Evolutionary conservation across 805 yeast genomes (phyloP).

Genomic region (Lachancea dasiensis): DNA sequence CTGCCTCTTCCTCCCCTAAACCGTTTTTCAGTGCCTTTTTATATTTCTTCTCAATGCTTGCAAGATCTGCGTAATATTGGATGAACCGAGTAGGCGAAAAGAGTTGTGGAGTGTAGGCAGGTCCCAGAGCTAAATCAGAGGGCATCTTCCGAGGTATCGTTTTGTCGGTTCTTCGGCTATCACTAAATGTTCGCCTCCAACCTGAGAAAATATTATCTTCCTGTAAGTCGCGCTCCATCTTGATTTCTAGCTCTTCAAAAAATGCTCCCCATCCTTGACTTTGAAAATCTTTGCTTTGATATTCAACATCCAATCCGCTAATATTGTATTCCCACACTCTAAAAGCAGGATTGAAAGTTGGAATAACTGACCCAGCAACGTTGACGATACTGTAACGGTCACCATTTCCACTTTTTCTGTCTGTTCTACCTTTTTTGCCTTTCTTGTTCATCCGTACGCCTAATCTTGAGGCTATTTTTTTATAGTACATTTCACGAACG

Average conservation of each 20-base stretch:
- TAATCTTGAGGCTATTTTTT: conserved; percentile 37
- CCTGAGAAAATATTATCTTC: background rate
- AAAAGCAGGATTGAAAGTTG: conserved; percentile 79
- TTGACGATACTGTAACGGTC: conserved; percentile 67
- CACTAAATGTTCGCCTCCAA: background rate
- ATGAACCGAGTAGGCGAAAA: conserved; percentile 69
- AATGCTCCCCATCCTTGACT: conserved; percentile 54
- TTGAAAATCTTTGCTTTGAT: conserved; percentile 4
- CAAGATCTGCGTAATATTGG: conserved; percentile 68
- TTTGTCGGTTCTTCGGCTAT: conserved; percentile 40
- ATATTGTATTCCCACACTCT: conserved; percentile 84
- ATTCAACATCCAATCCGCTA: conserved; percentile 41
- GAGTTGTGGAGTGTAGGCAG: conserved; percentile 65
- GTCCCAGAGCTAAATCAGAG: conserved; percentile 50
- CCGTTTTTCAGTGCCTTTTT: conserved; percentile 48
- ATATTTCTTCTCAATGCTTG: conserved; percentile 38
- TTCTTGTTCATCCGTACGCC: conserved; percentile 16
- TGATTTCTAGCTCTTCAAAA: conserved; percentile 43
- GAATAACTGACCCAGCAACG: conserved; percentile 68
- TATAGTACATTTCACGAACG: conserved; percentile 49
- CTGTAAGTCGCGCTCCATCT: conserved; percentile 16
- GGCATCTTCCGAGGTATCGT: conserved; percentile 63
- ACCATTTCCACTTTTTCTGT: conserved; percentile 34
- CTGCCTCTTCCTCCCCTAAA: conserved; percentile 49
- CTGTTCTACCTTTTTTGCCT: conserved; percentile 12